Evolutionary conservation across 768 basidiomycete species (phyloP).

Genomic region (Leccinum broughii): DNA sequence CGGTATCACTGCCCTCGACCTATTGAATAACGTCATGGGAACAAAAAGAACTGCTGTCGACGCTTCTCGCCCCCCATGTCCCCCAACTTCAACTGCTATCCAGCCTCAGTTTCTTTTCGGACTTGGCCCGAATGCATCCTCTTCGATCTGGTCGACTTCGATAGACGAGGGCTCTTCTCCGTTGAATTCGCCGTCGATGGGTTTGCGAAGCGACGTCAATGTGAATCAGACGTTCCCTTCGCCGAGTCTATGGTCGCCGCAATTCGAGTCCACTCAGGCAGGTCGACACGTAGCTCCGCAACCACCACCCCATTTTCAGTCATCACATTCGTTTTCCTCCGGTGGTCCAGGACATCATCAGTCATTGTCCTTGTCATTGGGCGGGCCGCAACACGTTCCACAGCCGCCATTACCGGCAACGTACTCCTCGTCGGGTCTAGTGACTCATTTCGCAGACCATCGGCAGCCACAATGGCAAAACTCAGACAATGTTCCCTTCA

Average conservation of each 20-base stretch:
- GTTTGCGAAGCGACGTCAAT: slow-evolving; percentile 16
- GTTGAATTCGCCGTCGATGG: slow-evolving; percentile 12
- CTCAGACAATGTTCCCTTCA: slow-evolving; percentile 8
- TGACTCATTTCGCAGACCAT: slow-evolving; percentile 12
- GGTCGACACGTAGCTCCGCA: slow-evolving; percentile 12
- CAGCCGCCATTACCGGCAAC: slow-evolving; percentile 17
- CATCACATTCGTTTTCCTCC: slow-evolving; percentile 12
- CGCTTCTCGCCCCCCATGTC: slow-evolving; percentile 14
- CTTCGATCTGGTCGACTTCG: slow-evolving; percentile 70
- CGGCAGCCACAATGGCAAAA: slow-evolving; percentile 17
- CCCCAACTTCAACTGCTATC: slow-evolving; percentile 29
- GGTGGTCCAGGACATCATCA: slow-evolving; percentile 16
- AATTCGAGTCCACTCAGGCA: slow-evolving; percentile 25
- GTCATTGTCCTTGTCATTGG: slow-evolving; percentile 16
- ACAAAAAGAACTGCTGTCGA: slow-evolving; percentile 23
- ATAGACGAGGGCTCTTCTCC: slow-evolving; percentile 43
- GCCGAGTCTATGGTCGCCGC: slow-evolving; percentile 27
- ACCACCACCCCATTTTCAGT: slow-evolving; percentile 13
- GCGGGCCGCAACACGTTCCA: slow-evolving; percentile 16
- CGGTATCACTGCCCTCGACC: no score
- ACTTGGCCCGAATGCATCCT: slow-evolving; percentile 46
- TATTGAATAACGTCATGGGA: slow-evolving; percentile 48
- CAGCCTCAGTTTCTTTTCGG: slow-evolving; percentile 53
- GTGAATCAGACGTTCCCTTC: slow-evolving; percentile 14
- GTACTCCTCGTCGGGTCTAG: slow-evolving; percentile 8